Base-by-base conservation (phyloP, 495 filamentous ascomycete species). In the Talaromyces ruber region DNA sequence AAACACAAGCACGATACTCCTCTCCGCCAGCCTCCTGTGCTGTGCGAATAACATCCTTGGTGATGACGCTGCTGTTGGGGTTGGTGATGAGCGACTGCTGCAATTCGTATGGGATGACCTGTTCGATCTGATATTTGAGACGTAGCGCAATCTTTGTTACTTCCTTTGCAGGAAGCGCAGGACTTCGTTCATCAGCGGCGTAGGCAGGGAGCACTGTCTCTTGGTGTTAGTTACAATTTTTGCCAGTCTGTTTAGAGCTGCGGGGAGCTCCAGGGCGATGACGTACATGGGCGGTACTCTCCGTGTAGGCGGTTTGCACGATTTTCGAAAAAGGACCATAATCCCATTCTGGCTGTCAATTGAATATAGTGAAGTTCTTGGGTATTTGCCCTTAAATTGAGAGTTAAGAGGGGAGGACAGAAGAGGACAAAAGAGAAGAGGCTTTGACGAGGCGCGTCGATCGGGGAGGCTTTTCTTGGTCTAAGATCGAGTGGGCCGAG, bases 121-220 rank as follows among this genome's bases (percentile, higher is more conserved):
- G 82, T 72, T 97, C 92, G 68, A 98, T 87, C 66, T 97, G 89
- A 70, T 95, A 91, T 65, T 93, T 93, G 64, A 98, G 77, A 51
- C 91, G 88, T 22, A 98, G 83, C 0, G 92, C 92, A 57, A 96
- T 79, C 68, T 90, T 91, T 51, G 93, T 94, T 61, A 97, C 92
- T 66, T 89, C 83, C 47, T 79, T 75, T 56, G 80, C 78, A 3
- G 90, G 88, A n/a, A 90, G 82, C 78, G 70, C 63, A 3, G 70
- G 30, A 9, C 64, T 39, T 12, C 65, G 29, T 34, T 74, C 65
- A 50, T 78, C 76, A 26, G 64, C 66, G 21, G 58, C 59, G 62
- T 77, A 74, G 52, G 78, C 63, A 59, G 75, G 72, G 30, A 76
- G 67, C 32, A 76, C 73, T 76, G 62, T 61, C 25, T 22, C 6